phyloP scores from a whole-genome alignment of 2,329 filamentous ascomycete genomes.

The Pseudogymnoascus sp. region DNA sequence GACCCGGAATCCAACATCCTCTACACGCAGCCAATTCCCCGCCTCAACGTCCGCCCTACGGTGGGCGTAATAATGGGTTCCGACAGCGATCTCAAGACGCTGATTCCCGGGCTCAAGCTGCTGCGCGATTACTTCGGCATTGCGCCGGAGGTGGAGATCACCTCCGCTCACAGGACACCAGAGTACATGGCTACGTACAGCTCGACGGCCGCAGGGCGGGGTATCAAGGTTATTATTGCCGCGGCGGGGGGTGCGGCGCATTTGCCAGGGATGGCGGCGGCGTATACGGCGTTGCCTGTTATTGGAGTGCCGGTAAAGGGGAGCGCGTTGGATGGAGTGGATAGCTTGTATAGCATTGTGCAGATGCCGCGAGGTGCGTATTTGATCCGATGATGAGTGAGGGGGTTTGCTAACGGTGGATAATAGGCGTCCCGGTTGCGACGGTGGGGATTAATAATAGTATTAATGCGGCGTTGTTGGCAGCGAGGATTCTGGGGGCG shows the following conservation, averaged over 20 bases:
- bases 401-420: conserved; percentile 31
- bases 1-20: background rate
- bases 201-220: conserved; percentile 52
- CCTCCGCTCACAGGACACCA: conserved; percentile 72
- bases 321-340: conserved; percentile 63
- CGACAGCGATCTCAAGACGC: conserved; percentile 65
- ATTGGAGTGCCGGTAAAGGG: conserved; percentile 74
- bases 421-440: conserved; percentile 61
- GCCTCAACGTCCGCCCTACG: conserved; percentile 38
- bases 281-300: conserved; percentile 64
- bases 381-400: conserved; percentile 34
- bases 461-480: conserved; percentile 68
- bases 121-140: conserved; percentile 60
- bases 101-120: conserved; percentile 59
- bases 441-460: conserved; percentile 77
- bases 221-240: conserved; percentile 68
- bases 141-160: conserved; percentile 66
- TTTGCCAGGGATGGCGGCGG: conserved; percentile 68
- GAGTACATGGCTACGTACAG: conserved; percentile 63
- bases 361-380: conserved; percentile 60
- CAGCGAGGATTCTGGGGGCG: conserved; percentile 58
- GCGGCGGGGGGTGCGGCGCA: conserved; percentile 69
- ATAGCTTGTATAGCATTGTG: conserved; percentile 65
- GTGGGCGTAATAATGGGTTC: conserved; percentile 81
- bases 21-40: conserved; percentile 14